A percentile compares a stretch with the other conserved stretches of the same genome.
These are phyloP conservation scores for Rehmannia glutinosa DNA, from an alignment of 257 asterid genomes.

Conservation along the genomic window DNA sequence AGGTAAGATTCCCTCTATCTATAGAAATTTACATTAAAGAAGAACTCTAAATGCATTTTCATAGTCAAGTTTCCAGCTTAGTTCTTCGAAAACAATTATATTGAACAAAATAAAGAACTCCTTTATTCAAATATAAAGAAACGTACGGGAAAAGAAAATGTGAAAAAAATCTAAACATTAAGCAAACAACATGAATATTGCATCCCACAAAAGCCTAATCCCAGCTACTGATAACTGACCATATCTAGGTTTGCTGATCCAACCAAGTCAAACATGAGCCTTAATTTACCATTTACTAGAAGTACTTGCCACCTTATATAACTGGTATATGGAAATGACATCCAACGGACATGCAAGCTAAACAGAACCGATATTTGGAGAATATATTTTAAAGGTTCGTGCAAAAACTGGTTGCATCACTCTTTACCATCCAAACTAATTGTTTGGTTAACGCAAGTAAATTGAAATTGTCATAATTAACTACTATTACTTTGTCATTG, in stretches of 20 bases:
- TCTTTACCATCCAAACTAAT: background rate
- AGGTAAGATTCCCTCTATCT: background rate
- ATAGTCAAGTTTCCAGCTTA: background rate
- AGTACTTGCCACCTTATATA: background rate
- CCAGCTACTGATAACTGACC: background rate
- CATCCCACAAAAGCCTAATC: background rate
- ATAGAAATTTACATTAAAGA: background rate
- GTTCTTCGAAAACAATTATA: background rate
- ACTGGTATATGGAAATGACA: background rate
- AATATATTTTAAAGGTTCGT: background rate
- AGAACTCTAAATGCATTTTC: background rate
- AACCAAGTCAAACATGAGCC: background rate
- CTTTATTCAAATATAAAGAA: background rate
- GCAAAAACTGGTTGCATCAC: background rate
- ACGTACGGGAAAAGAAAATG: background rate
- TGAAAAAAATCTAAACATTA: background rate
- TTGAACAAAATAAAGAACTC: background rate
- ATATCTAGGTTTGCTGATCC: background rate
- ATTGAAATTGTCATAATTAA: background rate
- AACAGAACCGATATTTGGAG: background rate
- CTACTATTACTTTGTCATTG: background rate
- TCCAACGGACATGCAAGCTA: background rate
- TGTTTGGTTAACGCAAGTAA: background rate
- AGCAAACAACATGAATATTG: background rate
- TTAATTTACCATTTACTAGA: background rate